phyloP scores from a whole-genome alignment of 805 yeast genomes.

The Spencermartinsiella europaea region DNA sequence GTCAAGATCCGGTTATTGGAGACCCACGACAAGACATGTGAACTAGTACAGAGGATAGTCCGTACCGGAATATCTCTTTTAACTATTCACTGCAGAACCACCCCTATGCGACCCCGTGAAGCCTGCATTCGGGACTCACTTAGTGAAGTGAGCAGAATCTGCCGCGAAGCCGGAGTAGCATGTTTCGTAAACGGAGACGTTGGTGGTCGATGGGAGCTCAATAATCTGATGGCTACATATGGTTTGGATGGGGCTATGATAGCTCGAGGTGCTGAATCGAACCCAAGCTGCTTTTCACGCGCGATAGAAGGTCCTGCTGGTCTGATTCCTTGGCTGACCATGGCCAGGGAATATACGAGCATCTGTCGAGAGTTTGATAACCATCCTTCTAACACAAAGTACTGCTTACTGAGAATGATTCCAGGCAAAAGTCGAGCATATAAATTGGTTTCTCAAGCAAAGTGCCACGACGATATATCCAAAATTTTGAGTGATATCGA shows the following conservation, averaged over 20 bases:
- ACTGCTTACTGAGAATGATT: slow-evolving; percentile 67
- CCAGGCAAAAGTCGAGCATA: slow-evolving; percentile 70
- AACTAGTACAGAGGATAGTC: slow-evolving; percentile 52
- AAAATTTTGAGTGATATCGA: neutral
- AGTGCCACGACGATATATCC: slow-evolving; percentile 34
- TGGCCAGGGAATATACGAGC: slow-evolving; percentile 51
- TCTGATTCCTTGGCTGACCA: slow-evolving; percentile 49
- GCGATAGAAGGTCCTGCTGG: slow-evolving; percentile 17
- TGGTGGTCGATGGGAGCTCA: slow-evolving; percentile 48
- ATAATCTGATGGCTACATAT: slow-evolving; percentile 45
- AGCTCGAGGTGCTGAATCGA: slow-evolving; percentile 83
- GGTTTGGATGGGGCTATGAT: slow-evolving; percentile 82
- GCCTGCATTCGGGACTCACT: slow-evolving; percentile 70
- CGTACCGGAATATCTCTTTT: slow-evolving; percentile 79
- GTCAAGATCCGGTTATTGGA: slow-evolving; percentile 84
- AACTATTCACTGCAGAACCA: slow-evolving; percentile 89
- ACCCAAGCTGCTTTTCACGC: slow-evolving; percentile 66
- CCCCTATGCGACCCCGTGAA: slow-evolving; percentile 79
- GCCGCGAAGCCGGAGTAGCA: slow-evolving; percentile 58
- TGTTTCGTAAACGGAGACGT: slow-evolving; percentile 82
- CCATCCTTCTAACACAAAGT: slow-evolving; percentile 70
- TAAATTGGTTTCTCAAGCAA: slow-evolving; percentile 50
- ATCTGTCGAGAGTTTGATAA: slow-evolving; percentile 56
- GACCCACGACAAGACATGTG: slow-evolving; percentile 52
- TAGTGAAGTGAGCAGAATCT: slow-evolving; percentile 53